phyloP scores from a whole-genome alignment of 2,329 filamentous ascomycete genomes.

The Microdochium trichocladiopsis region DNA sequence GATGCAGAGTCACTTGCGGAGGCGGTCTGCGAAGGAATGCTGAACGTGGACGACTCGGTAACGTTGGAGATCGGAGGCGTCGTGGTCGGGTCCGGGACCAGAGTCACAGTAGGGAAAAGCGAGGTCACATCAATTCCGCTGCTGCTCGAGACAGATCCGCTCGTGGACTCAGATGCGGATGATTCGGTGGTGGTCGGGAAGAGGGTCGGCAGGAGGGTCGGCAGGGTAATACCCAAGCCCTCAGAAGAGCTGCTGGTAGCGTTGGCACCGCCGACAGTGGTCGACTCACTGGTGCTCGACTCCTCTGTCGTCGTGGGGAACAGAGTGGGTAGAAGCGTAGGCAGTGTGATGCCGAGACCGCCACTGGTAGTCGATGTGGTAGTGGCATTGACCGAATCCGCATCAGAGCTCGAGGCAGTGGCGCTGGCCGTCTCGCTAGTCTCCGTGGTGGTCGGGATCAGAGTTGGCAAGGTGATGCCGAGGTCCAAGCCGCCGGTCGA shows the following conservation, averaged over 20 bases:
- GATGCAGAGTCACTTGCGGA: no score
- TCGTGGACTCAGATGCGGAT: neutral
- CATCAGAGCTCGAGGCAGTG: neutral
- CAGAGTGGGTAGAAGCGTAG: neutral
- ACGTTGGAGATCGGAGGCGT: neutral
- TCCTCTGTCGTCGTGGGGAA: neutral
- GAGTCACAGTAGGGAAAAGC: neutral
- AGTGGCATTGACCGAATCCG: neutral
- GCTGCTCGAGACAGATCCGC: neutral
- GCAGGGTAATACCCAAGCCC: neutral
- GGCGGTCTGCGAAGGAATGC: neutral
- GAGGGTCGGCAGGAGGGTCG: neutral
- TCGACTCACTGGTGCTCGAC: neutral
- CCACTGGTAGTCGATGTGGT: slow-evolving; percentile 3
- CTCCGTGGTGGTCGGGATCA: neutral
- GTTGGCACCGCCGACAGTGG: neutral
- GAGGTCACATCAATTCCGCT: neutral
- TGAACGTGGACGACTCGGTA: neutral
- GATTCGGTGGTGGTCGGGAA: neutral
- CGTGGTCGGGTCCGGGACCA: neutral
- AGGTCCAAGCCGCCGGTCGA: slow-evolving; percentile 4
- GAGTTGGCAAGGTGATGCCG: neutral
- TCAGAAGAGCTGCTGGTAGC: neutral
- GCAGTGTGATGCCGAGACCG: neutral
- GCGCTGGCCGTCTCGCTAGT: neutral